Evolutionary conservation across 2,329 filamentous ascomycete species (phyloP).

Genomic region (Rugonectria rugulosa): DNA sequence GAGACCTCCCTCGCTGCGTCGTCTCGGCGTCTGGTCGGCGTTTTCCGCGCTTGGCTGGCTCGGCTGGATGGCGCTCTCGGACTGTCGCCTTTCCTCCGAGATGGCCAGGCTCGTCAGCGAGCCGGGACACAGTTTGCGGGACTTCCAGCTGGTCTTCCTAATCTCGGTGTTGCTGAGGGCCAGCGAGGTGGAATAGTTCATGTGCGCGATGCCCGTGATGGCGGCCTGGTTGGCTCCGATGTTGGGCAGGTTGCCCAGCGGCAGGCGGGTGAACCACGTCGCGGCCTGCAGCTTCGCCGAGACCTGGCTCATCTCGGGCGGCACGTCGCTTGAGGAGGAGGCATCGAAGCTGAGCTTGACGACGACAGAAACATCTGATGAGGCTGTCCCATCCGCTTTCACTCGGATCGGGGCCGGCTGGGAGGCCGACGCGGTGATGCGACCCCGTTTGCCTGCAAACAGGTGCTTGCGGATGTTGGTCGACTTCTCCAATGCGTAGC

Average conservation of each 20-base stretch:
- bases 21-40: neutral
- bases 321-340: slow-evolving; percentile 24
- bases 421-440: slow-evolving; percentile 29
- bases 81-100: slow-evolving; percentile 1
- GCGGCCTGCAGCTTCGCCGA: slow-evolving; percentile 28
- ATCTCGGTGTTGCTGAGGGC: neutral
- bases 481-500: slow-evolving; percentile 26
- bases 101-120: neutral
- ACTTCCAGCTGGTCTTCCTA: slow-evolving; percentile 2
- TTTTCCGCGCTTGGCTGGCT: neutral
- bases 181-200: neutral
- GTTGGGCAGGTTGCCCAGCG: slow-evolving; percentile 30
- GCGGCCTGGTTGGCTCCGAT: slow-evolving; percentile 14
- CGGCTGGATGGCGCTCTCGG: neutral
- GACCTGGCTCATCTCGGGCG: slow-evolving; percentile 25
- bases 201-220: slow-evolving; percentile 1
- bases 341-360: slow-evolving; percentile 32
- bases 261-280: slow-evolving; percentile 32
- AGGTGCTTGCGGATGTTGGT: slow-evolving; percentile 34
- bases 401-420: slow-evolving; percentile 30
- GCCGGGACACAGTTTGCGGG: neutral
- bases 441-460: slow-evolving; percentile 26
- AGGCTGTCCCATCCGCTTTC: slow-evolving; percentile 25
- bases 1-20: neutral
- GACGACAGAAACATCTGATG: slow-evolving; percentile 20